Evolutionary conservation across 2,329 filamentous ascomycete genomes (phyloP).

Genomic region (Fusarium protoensiforme): DNA sequence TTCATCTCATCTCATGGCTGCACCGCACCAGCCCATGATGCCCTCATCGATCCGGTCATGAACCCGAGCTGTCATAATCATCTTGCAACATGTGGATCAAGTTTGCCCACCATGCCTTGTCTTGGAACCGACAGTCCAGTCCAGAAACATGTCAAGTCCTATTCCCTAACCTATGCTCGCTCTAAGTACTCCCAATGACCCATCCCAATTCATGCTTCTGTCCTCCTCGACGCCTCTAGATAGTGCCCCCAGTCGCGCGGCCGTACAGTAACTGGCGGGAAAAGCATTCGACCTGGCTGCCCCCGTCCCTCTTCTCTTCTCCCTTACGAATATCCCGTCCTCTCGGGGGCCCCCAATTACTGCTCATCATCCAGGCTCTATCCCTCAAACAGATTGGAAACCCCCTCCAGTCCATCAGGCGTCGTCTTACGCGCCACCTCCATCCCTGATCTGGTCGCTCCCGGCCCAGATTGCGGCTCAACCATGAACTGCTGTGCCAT

Average conservation of each 20-base stretch:
- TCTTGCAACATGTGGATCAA: background rate
- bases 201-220: constrained; percentile 15
- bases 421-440: constrained; percentile 49
- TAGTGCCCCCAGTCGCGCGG: constrained; percentile 20
- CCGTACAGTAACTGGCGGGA: background rate
- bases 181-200: constrained; percentile 36
- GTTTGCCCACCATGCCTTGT: background rate
- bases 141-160: constrained; percentile 8
- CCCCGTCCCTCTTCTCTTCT: background rate
- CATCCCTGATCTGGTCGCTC: constrained; percentile 43
- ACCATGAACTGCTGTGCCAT: constrained; percentile 76
- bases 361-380: constrained; percentile 21
- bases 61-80: background rate
- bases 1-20: background rate
- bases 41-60: background rate
- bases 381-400: constrained; percentile 63
- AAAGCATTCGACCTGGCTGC: constrained; percentile 5
- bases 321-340: background rate
- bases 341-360: background rate
- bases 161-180: constrained; percentile 32
- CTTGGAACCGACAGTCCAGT: background rate
- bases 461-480: constrained; percentile 51
- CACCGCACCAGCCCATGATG: background rate
- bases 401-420: constrained; percentile 65
- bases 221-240: constrained; percentile 23